These are phyloP conservation scores for Pseudocercospora fijiensis DNA, from an alignment of 2,329 filamentous ascomycete species.

Conservation along the genomic window DNA sequence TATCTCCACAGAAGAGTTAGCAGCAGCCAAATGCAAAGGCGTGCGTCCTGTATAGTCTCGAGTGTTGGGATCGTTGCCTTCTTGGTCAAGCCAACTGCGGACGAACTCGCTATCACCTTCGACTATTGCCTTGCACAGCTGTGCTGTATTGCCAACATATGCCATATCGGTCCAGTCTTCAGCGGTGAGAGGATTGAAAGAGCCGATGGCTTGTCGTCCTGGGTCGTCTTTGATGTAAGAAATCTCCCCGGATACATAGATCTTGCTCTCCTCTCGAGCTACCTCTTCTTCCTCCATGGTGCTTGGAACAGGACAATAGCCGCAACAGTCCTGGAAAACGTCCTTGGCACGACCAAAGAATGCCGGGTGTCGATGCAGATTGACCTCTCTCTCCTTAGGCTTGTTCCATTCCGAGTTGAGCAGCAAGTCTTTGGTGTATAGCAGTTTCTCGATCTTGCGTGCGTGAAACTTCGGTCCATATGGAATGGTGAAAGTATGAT, in stretches of 20 bases:
- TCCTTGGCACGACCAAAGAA: slow-evolving; percentile 78
- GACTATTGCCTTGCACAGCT: slow-evolving; percentile 78
- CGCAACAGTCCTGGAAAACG: slow-evolving; percentile 78
- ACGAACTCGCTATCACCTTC: slow-evolving; percentile 70
- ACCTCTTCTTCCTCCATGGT: slow-evolving; percentile 71
- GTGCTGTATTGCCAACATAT: slow-evolving; percentile 75
- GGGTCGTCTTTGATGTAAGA: slow-evolving; percentile 78
- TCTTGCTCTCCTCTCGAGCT: slow-evolving; percentile 69
- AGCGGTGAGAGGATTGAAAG: slow-evolving; percentile 77
- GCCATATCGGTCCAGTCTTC: slow-evolving; percentile 91
- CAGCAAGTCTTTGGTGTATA: slow-evolving; percentile 77
- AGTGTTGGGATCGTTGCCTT: slow-evolving; percentile 67
- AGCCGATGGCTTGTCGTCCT: slow-evolving; percentile 69
- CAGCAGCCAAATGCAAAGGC: slow-evolving; percentile 73
- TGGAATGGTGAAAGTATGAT: slow-evolving; percentile 66
- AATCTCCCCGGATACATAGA: slow-evolving; percentile 72
- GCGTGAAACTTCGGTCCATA: slow-evolving; percentile 60
- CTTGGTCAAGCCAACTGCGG: slow-evolving; percentile 65
- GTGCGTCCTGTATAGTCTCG: slow-evolving; percentile 77
- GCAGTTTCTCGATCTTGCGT: slow-evolving; percentile 74
- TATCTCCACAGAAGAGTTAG: slow-evolving; percentile 66
- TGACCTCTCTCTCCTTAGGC: slow-evolving; percentile 66
- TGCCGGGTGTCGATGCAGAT: slow-evolving; percentile 78
- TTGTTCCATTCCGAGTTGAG: slow-evolving; percentile 88
- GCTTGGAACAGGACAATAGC: slow-evolving; percentile 67